Percentiles rank a stretch among this genome's conserved stretches.
phyloP scores from a whole-genome alignment of 768 basidiomycete genomes.

The Lyophyllum semitale region DNA sequence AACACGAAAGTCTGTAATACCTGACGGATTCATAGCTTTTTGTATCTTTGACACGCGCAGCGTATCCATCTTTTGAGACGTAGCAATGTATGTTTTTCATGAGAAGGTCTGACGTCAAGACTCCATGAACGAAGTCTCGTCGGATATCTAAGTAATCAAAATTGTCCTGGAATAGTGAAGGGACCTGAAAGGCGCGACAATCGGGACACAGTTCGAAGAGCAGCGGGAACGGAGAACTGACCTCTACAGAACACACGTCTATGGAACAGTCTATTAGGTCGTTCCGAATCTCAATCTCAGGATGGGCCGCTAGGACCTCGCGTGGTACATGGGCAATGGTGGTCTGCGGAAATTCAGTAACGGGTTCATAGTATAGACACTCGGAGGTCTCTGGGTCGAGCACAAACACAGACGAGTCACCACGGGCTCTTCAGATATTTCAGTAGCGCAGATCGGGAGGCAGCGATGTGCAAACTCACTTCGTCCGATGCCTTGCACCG shows the following conservation, averaged over 20 bases:
- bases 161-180: constrained; percentile 96
- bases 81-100: constrained; percentile 95
- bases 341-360: constrained; percentile 69
- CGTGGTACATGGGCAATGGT: constrained; percentile 69
- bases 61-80: constrained; percentile 86
- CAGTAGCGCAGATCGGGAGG: constrained; percentile 7
- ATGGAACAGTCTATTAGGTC: constrained; percentile 89
- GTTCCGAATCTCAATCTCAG: constrained; percentile 84
- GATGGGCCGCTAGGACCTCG: constrained; percentile 68
- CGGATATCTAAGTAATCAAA: constrained; percentile 95
- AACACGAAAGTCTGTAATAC: constrained; percentile 36
- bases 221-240: constrained; percentile 30
- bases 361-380: constrained; percentile 83
- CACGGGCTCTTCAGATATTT: constrained; percentile 51
- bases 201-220: not conserved
- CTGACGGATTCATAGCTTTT: constrained; percentile 89
- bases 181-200: constrained; percentile 58
- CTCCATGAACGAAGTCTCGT: constrained; percentile 90
- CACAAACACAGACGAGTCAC: constrained; percentile 78
- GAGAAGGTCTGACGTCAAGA: constrained; percentile 90
- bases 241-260: constrained; percentile 94
- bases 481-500: constrained; percentile 69
- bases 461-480: constrained; percentile 45
- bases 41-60: constrained; percentile 91
- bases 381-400: constrained; percentile 75